Conservation (phyloP, 805 yeast species). For the Metschnikowia amazonensis region DNA sequence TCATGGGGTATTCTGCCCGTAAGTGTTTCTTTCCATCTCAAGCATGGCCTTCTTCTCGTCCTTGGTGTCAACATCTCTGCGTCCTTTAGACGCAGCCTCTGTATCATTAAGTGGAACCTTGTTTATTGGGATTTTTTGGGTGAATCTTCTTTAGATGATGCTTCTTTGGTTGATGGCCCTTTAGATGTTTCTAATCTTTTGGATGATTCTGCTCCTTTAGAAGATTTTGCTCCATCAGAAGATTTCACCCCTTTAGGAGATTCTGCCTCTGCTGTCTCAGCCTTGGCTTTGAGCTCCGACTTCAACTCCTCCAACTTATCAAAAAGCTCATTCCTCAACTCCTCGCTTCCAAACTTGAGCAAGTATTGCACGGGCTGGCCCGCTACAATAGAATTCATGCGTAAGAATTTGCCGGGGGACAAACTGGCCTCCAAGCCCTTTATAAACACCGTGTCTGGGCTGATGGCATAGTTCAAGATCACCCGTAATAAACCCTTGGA, state of each 20-base stretch:
- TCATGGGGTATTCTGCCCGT: no score
- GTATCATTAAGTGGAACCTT: slow-evolving; percentile 8
- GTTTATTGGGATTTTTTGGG: slow-evolving; percentile 1
- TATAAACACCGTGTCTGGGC: slow-evolving; percentile 55
- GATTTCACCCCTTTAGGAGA: background rate
- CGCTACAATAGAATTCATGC: slow-evolving; percentile 66
- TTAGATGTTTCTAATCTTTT: background rate
- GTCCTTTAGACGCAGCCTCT: background rate
- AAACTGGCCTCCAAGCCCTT: slow-evolving; percentile 87
- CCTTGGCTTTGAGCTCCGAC: slow-evolving; percentile 10
- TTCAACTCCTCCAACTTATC: slow-evolving; percentile 44
- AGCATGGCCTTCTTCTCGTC: background rate
- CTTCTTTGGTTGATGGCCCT: background rate
- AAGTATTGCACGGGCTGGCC: slow-evolving; percentile 80
- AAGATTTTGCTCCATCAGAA: background rate
- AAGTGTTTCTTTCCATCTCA: background rate
- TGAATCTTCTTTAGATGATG: background rate
- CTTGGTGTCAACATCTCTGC: background rate
- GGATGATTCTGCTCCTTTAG: background rate
- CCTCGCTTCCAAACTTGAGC: slow-evolving; percentile 62
- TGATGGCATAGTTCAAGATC: slow-evolving; percentile 69
- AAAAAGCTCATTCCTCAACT: slow-evolving; percentile 54
- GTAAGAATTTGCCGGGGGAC: slow-evolving; percentile 75
- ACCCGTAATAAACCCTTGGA: slow-evolving; percentile 82
- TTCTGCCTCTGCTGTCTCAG: background rate